Conservation (phyloP, 306 rosid species). For the Gynostemma pentaphyllum region DNA sequence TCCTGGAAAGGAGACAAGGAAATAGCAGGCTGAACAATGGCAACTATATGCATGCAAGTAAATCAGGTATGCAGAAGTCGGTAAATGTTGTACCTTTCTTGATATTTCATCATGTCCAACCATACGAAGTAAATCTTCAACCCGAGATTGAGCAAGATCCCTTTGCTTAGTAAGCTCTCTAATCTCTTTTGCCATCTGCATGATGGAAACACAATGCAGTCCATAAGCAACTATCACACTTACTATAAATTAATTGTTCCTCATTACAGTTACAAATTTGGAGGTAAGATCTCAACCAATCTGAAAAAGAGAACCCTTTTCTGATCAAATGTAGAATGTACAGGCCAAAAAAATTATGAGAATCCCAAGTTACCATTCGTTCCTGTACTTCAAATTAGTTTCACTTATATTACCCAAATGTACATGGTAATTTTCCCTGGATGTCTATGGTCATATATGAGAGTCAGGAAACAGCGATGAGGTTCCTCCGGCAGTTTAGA, state of each 20-base stretch:
- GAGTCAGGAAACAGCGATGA: neutral
- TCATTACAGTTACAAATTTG: neutral
- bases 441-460: neutral
- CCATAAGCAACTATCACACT: neutral
- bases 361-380: too few species aligned
- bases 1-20: conserved; percentile 21
- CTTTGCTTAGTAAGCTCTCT: conserved; percentile 78
- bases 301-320: neutral
- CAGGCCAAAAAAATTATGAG: too few species aligned
- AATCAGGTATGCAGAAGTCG: neutral
- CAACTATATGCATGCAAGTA: conserved; percentile 1
- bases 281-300: neutral
- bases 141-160: conserved; percentile 88
- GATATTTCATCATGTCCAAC: conserved; percentile 52
- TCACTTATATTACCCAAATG: too few species aligned
- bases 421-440: neutral
- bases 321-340: neutral
- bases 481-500: neutral
- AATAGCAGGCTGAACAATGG: conserved; percentile 1
- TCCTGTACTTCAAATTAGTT: too few species aligned
- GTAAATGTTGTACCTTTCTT: conserved; percentile 35
- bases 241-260: neutral
- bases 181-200: conserved; percentile 88
- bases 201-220: conserved; percentile 4
- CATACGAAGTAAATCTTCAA: conserved; percentile 64